These are phyloP conservation scores for Phytophthora vignae DNA, from an alignment of 352 stramenopile genomes.

Conservation along the genomic window DNA sequence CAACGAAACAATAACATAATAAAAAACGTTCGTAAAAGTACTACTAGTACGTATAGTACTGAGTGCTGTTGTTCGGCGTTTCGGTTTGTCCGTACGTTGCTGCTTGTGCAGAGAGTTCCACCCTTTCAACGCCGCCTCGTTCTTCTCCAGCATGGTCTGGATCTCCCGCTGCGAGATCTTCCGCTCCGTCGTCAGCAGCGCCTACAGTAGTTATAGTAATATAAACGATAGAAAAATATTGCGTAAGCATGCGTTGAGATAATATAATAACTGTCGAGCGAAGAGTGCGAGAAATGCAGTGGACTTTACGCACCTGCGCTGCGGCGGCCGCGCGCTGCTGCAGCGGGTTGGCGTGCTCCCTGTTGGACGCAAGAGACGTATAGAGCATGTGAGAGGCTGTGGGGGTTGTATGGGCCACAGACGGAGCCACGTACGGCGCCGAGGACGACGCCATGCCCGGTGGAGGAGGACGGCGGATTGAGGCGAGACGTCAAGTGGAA, in stretches of 20 bases:
- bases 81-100: constrained; percentile 59
- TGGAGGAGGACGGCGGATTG: constrained; percentile 5
- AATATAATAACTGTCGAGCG: not conserved
- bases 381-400: constrained; percentile 17
- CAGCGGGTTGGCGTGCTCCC: constrained; percentile 40
- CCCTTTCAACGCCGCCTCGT: constrained; percentile 74
- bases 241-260: not conserved
- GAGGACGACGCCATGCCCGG: constrained; percentile 36
- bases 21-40: not conserved
- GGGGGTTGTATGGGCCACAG: not conserved
- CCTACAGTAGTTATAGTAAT: constrained; percentile 4
- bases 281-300: not conserved
- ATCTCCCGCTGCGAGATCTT: constrained; percentile 73
- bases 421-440: constrained; percentile 31
- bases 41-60: not conserved
- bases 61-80: not conserved
- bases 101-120: constrained; percentile 82
- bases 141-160: constrained; percentile 88
- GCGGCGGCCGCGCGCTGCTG: constrained; percentile 71
- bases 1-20: constrained; percentile 2
- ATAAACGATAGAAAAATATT: not conserved
- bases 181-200: constrained; percentile 50
- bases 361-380: constrained; percentile 21
- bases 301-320: constrained; percentile 47
- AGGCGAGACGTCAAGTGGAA: constrained; percentile 12